These are phyloP conservation scores for Parasarocladium wereldwijsianum DNA, from an alignment of 2,329 filamentous ascomycete species.

Conservation along the genomic window DNA sequence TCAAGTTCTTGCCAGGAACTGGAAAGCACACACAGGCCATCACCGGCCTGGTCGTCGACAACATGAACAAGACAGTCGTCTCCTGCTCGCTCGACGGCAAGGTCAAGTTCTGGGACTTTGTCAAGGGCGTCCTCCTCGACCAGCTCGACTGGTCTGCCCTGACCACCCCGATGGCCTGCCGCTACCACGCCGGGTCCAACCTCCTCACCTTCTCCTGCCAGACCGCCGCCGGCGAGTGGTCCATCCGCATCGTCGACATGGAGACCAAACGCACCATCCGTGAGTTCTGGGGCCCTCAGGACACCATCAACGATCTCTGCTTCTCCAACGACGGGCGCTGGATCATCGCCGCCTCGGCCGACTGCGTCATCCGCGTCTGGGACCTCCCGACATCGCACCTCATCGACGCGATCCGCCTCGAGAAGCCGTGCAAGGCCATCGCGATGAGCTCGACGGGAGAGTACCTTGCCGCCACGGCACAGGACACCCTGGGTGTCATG, in stretches of 20 bases:
- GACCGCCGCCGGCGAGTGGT: constrained; percentile 49
- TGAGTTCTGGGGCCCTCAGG: constrained; percentile 75
- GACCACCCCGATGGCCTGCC: constrained; percentile 59
- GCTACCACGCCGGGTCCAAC: constrained; percentile 72
- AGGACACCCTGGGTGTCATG: constrained; percentile 73
- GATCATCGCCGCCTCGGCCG: constrained; percentile 78
- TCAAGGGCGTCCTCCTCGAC: constrained; percentile 63
- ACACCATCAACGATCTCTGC: constrained; percentile 62
- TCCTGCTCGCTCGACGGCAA: constrained; percentile 84
- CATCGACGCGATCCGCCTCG: constrained; percentile 77
- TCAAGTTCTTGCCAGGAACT: constrained; percentile 31
- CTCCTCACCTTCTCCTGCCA: constrained; percentile 71
- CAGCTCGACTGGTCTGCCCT: constrained; percentile 71
- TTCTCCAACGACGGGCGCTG: constrained; percentile 91
- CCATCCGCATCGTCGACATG: constrained; percentile 77
- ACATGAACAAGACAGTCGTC: constrained; percentile 72
- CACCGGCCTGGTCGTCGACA: constrained; percentile 77
- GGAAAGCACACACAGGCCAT: constrained; percentile 71
- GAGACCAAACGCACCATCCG: constrained; percentile 82
- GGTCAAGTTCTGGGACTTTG: constrained; percentile 95
- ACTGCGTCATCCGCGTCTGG: constrained; percentile 74
- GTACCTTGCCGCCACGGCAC: constrained; percentile 79
- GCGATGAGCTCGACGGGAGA: constrained; percentile 85
- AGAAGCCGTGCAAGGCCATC: constrained; percentile 65
- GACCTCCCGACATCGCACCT: constrained; percentile 91